Evolutionary conservation across 2,329 filamentous ascomycete species (phyloP), one percentile per base, ranked within the genome.

Genomic region (Apiospora phragmitis): DNA sequence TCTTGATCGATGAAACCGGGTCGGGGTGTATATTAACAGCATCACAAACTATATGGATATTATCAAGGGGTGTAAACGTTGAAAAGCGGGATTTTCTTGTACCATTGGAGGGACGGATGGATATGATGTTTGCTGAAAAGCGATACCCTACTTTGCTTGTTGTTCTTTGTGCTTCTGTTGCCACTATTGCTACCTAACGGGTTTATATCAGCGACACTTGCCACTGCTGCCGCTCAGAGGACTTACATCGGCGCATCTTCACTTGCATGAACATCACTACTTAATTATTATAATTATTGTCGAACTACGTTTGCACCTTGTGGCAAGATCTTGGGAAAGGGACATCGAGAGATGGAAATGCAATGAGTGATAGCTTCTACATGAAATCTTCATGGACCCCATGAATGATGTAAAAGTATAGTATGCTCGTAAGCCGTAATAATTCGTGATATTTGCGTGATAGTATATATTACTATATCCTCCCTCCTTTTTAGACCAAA

Each of bases 1-100:
- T 65, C 82, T 89, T 5, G 87, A 89, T 73, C 81, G 85, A 73
- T 89, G n/a, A 67, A 43, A 9, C 9, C 24, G 32, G 14, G 55
- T 62, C 55, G 18, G 32, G 18, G 9, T 38, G 9, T 62, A 35
- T 12, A n/a, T n/a, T 38, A 38, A 6, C 51, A 3, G 38, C 32
- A n/a, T 38, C 9, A 14, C 8, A 38, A 38, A n/a, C 51, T 59
- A 21, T n/a, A n/a, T 59, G 18, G 18, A 51, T 59, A 35, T 21
- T 35, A 59, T 21, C 8, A 21, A 59, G 7, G 29, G 49, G 14
- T 14, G 3, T 21, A 32, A 5, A 18, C 3, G n/a, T 12, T 24
- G 9, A 26, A 14, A 11, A 26, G 4, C 7, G 7, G 18, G 1
- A 12, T 38, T n/a, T 14, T 62, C 3, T 16, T 38, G 4, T 62